phyloP scores from a whole-genome alignment of 768 basidiomycete species.

The Lactarius deliciosus region DNA sequence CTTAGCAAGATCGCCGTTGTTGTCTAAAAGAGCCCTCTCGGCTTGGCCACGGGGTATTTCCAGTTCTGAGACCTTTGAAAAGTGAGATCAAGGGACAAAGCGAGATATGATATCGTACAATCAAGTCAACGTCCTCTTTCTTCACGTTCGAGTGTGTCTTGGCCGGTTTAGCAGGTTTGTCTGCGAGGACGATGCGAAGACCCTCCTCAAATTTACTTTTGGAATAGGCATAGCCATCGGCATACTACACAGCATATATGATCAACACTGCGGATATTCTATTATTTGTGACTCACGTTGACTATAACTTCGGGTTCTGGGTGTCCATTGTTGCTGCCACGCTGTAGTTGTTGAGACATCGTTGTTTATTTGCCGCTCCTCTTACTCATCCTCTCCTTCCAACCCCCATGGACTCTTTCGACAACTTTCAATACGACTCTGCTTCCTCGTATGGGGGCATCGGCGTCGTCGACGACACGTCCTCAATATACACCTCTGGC shows the following conservation, averaged over 20 bases:
- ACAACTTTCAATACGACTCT: slow-evolving; percentile 84
- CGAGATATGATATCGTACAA: slow-evolving; percentile 43
- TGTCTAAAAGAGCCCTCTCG: slow-evolving; percentile 55
- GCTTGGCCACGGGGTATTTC: slow-evolving; percentile 59
- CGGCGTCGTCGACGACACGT: slow-evolving; percentile 74
- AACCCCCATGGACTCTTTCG: slow-evolving; percentile 70
- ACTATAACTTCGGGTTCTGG: slow-evolving; percentile 66
- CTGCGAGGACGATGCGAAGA: slow-evolving; percentile 58
- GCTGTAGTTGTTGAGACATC: slow-evolving; percentile 26
- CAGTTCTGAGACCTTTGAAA: slow-evolving; percentile 59
- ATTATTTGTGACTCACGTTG: slow-evolving; percentile 46
- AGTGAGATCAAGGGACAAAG: not conserved
- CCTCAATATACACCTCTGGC: slow-evolving; percentile 75
- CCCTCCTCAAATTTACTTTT: slow-evolving; percentile 68
- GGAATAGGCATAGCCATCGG: slow-evolving; percentile 64
- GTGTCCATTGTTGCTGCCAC: slow-evolving; percentile 47
- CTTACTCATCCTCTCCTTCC: slow-evolving; percentile 20
- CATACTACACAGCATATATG: slow-evolving; percentile 43
- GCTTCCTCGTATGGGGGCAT: slow-evolving; percentile 76
- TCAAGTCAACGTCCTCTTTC: slow-evolving; percentile 62
- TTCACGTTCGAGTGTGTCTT: slow-evolving; percentile 45
- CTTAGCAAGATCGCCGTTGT: slow-evolving; percentile 53
- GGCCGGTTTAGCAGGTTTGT: slow-evolving; percentile 47
- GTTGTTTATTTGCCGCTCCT: not conserved
- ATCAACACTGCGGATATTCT: slow-evolving; percentile 1